Evolutionary conservation across 371 early-diverging fungal species (phyloP).

Genomic region (Haplosporangium sp.): DNA sequence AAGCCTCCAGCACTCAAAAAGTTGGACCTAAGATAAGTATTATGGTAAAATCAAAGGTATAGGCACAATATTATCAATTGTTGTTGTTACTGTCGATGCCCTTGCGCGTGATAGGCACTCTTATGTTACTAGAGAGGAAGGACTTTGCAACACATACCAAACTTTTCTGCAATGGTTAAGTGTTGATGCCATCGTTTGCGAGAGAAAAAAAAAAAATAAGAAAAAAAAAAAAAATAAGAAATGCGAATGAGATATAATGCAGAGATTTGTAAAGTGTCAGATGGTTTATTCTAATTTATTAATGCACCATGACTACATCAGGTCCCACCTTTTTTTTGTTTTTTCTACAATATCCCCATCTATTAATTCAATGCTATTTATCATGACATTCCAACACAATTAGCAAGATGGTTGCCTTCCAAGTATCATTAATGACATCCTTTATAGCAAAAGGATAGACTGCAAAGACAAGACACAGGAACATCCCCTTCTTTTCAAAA

Average conservation of each 20-base stretch:
- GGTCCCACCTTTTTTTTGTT: too few species aligned
- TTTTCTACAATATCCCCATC: neutral
- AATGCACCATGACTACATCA: neutral
- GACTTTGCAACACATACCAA: conserved; percentile 23
- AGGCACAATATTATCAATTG: neutral
- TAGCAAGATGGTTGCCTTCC: neutral
- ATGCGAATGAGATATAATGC: neutral
- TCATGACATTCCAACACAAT: neutral
- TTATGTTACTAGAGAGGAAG: too few species aligned
- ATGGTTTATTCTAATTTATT: too few species aligned
- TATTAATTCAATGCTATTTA: conserved; percentile 1
- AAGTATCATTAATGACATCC: too few species aligned
- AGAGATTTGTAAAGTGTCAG: neutral
- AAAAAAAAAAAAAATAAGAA: conserved; percentile 1
- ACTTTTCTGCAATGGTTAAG: conserved; percentile 44
- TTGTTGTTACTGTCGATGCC: neutral
- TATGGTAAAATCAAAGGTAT: too few species aligned
- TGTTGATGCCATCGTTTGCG: conserved; percentile 19
- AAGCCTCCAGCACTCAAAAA: conserved; percentile 45
- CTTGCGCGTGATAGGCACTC: too few species aligned
- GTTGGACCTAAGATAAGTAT: conserved; percentile 19
- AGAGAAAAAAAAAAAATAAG: neutral
- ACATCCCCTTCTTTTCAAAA: too few species aligned
- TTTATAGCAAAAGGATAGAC: too few species aligned
- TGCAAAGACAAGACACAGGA: too few species aligned